A percentile compares a stretch with the other conserved stretches of the same genome.
Conservation (phyloP, 495 filamentous ascomycete species). For the Recurvomyces mirabilis region DNA sequence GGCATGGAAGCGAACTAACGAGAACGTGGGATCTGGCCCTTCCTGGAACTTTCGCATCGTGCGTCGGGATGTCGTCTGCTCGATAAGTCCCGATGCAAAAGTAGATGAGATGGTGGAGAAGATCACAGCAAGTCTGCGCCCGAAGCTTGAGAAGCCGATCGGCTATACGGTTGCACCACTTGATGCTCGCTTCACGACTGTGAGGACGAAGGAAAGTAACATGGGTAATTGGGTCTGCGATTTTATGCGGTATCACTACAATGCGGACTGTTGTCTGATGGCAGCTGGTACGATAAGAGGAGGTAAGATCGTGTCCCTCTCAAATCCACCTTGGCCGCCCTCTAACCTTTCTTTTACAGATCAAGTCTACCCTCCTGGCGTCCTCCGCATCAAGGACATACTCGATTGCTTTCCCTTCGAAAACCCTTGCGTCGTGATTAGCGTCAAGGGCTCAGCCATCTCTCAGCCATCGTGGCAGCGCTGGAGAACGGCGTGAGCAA, state of each 20-base stretch:
- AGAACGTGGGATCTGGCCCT: slow-evolving; percentile 25
- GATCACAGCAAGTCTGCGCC: slow-evolving; percentile 56
- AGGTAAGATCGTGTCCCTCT: no score
- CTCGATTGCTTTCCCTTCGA: slow-evolving; percentile 68
- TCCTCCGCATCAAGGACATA: slow-evolving; percentile 65
- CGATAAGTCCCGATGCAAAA: slow-evolving; percentile 49
- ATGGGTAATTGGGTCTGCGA: slow-evolving; percentile 84
- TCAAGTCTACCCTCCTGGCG: slow-evolving; percentile 72
- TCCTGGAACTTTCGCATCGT: slow-evolving; percentile 69
- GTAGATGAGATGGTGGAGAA: slow-evolving; percentile 49
- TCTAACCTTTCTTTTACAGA: no score
- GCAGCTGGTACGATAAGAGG: slow-evolving; percentile 81
- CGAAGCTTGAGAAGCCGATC: slow-evolving; percentile 70
- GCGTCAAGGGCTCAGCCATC: slow-evolving; percentile 53
- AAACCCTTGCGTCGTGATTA: slow-evolving; percentile 73
- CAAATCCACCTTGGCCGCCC: no score
- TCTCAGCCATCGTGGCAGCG: slow-evolving; percentile 57
- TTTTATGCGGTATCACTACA: slow-evolving; percentile 73
- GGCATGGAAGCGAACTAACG: slow-evolving; percentile 38
- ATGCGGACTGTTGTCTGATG: slow-evolving; percentile 71
- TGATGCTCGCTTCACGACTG: slow-evolving; percentile 75
- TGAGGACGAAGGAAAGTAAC: slow-evolving; percentile 66
- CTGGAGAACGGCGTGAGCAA: slow-evolving; percentile 72
- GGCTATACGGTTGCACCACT: slow-evolving; percentile 70
- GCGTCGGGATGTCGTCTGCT: slow-evolving; percentile 57